phyloP scores from a whole-genome alignment of 371 early-diverging fungal genomes.

The Phascolomyces articulosus region DNA sequence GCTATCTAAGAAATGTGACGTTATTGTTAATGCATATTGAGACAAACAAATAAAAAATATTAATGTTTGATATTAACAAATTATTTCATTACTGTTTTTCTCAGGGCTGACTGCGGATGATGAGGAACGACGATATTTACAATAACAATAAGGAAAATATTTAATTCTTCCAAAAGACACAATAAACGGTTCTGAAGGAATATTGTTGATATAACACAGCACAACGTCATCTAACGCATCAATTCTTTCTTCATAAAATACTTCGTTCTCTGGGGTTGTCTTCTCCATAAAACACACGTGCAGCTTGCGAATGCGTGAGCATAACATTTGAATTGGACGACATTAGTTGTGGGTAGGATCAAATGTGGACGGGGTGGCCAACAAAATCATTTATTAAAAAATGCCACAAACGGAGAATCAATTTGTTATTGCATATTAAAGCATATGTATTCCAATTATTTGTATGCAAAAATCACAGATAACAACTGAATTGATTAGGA shows the following conservation, averaged over 20 bases:
- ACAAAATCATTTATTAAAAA: no score
- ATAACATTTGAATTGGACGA: not conserved
- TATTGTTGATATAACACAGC: not conserved
- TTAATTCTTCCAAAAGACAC: not conserved
- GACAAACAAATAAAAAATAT: not conserved
- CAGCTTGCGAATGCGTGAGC: not conserved
- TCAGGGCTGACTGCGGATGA: not conserved
- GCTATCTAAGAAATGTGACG: not conserved
- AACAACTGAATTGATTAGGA: no score
- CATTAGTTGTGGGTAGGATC: not conserved
- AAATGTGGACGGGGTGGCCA: not conserved
- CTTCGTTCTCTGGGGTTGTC: not conserved
- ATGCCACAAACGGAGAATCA: no score
- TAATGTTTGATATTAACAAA: not conserved
- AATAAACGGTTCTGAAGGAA: not conserved
- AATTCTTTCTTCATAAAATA: not conserved
- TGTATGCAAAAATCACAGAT: no score
- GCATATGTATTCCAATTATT: no score
- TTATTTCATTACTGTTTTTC: not conserved
- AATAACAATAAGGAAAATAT: not conserved
- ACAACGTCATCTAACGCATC: not conserved
- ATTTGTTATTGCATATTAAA: no score
- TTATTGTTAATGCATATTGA: not conserved
- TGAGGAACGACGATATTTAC: not conserved
- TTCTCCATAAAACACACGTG: not conserved